These are phyloP conservation scores for Podaxis rugospora DNA, from an alignment of 768 basidiomycete genomes.

Conservation along the genomic window DNA sequence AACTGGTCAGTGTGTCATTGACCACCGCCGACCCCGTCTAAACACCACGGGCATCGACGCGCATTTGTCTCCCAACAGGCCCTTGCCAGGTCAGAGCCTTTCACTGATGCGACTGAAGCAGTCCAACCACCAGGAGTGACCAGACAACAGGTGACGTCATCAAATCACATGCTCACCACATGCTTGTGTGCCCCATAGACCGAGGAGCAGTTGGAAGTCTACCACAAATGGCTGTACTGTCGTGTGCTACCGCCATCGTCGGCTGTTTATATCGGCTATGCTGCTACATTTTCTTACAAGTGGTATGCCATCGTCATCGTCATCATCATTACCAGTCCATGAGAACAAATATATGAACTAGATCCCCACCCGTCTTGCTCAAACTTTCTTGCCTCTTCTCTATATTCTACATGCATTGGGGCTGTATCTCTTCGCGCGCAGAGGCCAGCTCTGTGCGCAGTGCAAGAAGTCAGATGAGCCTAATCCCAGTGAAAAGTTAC, in stretches of 20 bases:
- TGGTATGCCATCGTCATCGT: conserved; percentile 30
- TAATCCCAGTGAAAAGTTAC: not conserved
- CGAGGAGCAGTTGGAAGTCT: too few relatives aligned
- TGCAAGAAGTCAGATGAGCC: not conserved
- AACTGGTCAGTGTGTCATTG: too few relatives aligned
- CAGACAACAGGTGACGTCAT: too few relatives aligned
- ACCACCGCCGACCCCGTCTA: too few relatives aligned
- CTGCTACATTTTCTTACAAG: conserved; percentile 45
- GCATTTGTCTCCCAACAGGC: too few relatives aligned
- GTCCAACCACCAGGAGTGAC: too few relatives aligned
- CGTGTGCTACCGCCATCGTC: conserved; percentile 22
- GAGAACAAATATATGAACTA: conserved; percentile 12
- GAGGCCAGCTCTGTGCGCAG: not conserved
- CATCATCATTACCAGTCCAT: not conserved
- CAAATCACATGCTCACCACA: too few relatives aligned
- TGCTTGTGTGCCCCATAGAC: too few relatives aligned
- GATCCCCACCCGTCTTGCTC: conserved; percentile 36
- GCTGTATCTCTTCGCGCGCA: conserved; percentile 12
- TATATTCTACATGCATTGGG: conserved; percentile 25
- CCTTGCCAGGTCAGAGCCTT: too few relatives aligned
- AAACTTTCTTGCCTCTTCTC: conserved; percentile 26
- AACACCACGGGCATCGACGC: too few relatives aligned
- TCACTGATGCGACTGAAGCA: too few relatives aligned
- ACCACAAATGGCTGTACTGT: conserved; percentile 13
- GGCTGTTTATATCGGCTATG: conserved; percentile 37